Conservation (phyloP, 495 filamentous ascomycete species). For the Neurospora sp. region DNA sequence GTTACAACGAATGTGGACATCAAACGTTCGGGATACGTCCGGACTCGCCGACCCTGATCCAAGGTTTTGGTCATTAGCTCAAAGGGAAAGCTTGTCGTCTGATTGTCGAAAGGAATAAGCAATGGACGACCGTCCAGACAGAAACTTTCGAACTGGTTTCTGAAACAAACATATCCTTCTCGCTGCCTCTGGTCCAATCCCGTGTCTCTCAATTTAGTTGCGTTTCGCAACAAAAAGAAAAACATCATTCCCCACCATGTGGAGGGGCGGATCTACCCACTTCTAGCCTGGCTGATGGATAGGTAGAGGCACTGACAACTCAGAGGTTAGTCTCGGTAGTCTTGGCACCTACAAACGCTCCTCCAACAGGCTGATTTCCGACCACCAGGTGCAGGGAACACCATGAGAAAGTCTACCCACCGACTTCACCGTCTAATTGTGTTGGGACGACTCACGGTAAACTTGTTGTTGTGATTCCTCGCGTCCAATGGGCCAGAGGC, state of each 20-base stretch:
- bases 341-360: slow-evolving; percentile 1
- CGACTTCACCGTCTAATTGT: not conserved
- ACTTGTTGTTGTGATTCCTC: not conserved
- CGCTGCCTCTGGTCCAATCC: not conserved
- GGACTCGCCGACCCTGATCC: not conserved
- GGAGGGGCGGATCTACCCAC: slow-evolving; percentile 9
- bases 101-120: not conserved
- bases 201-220: not conserved
- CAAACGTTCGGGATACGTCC: not conserved
- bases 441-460: not conserved
- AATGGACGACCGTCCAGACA: not conserved
- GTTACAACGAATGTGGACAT: not conserved
- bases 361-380: not conserved
- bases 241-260: slow-evolving; percentile 6
- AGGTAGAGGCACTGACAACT: slow-evolving; percentile 8
- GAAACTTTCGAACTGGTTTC: not conserved
- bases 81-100: not conserved
- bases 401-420: not conserved
- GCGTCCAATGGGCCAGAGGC: not conserved
- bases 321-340: slow-evolving; percentile 2
- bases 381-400: not conserved
- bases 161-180: not conserved
- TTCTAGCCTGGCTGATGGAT: slow-evolving; percentile 5
- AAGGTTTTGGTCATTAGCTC: not conserved
- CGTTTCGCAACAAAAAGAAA: slow-evolving; percentile 4